Evolutionary conservation across 2,329 filamentous ascomycete genomes (phyloP).

Genomic region (Colletotrichum liriopes): DNA sequence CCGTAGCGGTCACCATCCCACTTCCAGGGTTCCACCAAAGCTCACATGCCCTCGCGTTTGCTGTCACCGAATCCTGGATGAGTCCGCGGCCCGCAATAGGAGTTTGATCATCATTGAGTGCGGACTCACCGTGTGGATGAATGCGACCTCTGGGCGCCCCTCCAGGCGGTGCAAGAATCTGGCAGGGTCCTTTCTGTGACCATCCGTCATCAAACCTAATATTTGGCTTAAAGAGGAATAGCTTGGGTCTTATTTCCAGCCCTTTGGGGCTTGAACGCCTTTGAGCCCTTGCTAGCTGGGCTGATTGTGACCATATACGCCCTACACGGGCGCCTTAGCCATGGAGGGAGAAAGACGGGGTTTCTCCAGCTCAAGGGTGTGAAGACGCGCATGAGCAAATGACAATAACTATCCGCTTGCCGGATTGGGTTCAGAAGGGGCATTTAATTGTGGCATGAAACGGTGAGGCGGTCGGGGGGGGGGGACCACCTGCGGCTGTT

Average conservation of each 20-base stretch:
- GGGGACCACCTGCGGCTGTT: slow-evolving; percentile 19
- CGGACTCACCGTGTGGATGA: slow-evolving; percentile 26
- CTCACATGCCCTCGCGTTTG: not conserved
- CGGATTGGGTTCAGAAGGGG: not conserved
- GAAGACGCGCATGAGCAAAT: slow-evolving; percentile 21
- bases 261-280: slow-evolving; percentile 24
- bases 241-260: slow-evolving; percentile 26
- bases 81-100: slow-evolving; percentile 11
- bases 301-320: slow-evolving; percentile 25
- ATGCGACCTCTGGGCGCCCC: slow-evolving; percentile 40
- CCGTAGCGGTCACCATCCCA: slow-evolving; percentile 20
- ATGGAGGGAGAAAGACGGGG: not conserved
- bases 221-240: not conserved
- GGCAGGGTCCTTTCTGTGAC: slow-evolving; percentile 13
- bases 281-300: slow-evolving; percentile 26
- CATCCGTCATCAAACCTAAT: slow-evolving; percentile 28
- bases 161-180: slow-evolving; percentile 31
- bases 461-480: slow-evolving; percentile 25
- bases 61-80: not conserved
- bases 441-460: slow-evolving; percentile 20
- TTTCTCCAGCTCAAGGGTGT: not conserved
- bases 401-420: slow-evolving; percentile 12
- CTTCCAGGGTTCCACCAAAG: not conserved
- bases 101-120: slow-evolving; percentile 35
- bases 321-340: slow-evolving; percentile 24